Evolutionary conservation across 331 rosid genomes (phyloP).

Genomic region (Rhamnella rubrinervis): DNA sequence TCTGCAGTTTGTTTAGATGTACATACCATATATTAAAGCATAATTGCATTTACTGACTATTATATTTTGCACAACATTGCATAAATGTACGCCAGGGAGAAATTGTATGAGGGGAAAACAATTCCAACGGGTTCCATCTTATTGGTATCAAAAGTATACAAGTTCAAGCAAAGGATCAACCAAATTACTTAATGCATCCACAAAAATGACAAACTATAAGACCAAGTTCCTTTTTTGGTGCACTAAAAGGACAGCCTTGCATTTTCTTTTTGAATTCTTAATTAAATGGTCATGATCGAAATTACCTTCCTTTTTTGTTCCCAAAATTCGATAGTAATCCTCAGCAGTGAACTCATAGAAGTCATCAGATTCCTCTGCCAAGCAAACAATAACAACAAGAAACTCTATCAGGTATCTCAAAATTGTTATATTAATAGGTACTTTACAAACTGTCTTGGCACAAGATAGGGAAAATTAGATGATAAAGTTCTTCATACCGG

Average conservation of each 20-base stretch:
- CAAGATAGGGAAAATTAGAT: no score
- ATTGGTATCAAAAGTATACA: not conserved
- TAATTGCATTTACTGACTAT: not conserved
- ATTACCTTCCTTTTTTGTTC: constrained; percentile 68
- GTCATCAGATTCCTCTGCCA: constrained; percentile 60
- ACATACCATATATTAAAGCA: not conserved
- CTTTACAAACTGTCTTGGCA: not conserved
- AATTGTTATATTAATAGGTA: not conserved
- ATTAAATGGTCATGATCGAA: not conserved
- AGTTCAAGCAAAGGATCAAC: not conserved
- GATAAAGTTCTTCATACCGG: constrained; percentile 36
- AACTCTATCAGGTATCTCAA: constrained; percentile 5
- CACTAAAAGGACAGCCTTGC: not conserved
- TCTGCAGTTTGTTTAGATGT: not conserved
- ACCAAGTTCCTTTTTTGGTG: not conserved
- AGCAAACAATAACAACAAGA: constrained; percentile 7
- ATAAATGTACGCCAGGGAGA: not conserved
- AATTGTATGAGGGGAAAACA: not conserved
- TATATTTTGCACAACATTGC: not conserved
- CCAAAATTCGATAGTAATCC: constrained; percentile 64
- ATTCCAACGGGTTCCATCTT: not conserved
- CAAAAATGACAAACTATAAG: not conserved
- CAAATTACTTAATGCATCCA: not conserved
- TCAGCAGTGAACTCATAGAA: constrained; percentile 77
- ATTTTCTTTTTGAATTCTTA: not conserved